Evolutionary conservation across 495 filamentous ascomycete species (phyloP).

Genomic region (Wilcoxina mikolae): DNA sequence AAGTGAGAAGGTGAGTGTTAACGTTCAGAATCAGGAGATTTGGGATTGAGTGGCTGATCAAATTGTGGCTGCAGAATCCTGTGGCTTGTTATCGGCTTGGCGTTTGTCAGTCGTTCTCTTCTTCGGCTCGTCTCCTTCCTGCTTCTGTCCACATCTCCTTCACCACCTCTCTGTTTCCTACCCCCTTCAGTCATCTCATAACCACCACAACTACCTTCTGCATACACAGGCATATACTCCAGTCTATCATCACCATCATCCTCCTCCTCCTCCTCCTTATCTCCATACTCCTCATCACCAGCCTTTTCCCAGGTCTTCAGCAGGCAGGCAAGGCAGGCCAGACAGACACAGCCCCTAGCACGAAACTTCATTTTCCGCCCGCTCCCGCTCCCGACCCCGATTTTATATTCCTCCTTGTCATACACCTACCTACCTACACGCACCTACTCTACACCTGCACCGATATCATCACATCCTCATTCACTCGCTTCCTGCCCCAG

Average conservation of each 20-base stretch:
- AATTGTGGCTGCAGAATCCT: too few relatives aligned
- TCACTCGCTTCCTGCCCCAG: slow-evolving; percentile 19
- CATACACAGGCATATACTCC: slow-evolving; percentile 11
- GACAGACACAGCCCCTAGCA: not conserved
- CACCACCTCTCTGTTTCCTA: not conserved
- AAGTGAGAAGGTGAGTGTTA: too few relatives aligned
- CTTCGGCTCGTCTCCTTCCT: not conserved
- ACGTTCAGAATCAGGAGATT: too few relatives aligned
- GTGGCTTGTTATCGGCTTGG: not conserved
- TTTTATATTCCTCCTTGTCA: not conserved
- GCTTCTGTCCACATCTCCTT: not conserved
- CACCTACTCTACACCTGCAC: not conserved
- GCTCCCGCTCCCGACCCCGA: slow-evolving; percentile 13
- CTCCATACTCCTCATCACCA: slow-evolving; percentile 3
- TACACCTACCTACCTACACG: not conserved
- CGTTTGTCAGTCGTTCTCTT: not conserved
- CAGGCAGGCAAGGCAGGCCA: not conserved
- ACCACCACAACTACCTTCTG: not conserved
- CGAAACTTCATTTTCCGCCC: slow-evolving; percentile 18
- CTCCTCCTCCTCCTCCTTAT: slow-evolving; percentile 15
- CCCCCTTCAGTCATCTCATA: not conserved
- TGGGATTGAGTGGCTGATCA: too few relatives aligned
- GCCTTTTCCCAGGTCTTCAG: slow-evolving; percentile 1
- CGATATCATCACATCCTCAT: slow-evolving; percentile 4
- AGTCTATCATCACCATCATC: slow-evolving; percentile 10